Base-by-base conservation (phyloP, 31 red algal species). In the Porphyra umbilicalis region DNA sequence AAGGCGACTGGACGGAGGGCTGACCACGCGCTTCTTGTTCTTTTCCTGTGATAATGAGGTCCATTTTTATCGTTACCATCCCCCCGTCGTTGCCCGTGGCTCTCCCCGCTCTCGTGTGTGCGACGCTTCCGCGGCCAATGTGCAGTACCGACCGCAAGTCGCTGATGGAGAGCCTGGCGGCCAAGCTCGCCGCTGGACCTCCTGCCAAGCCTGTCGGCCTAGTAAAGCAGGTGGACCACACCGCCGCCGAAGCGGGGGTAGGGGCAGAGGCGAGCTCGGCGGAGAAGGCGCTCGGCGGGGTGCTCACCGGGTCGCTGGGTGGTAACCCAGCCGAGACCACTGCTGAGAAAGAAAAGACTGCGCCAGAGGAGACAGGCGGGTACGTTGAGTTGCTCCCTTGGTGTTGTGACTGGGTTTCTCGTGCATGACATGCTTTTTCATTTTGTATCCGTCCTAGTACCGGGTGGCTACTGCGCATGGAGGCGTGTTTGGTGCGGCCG, bases 191-290 rank as follows among this genome's bases (percentile, higher is more conserved):
- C 4, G 35, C 77, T 18, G 77, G 77, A 18, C 77, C 77, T 8
- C 77, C 77, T 4, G 38, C 35, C 36, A 79, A 79, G 38, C 77
- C 77, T 29, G 77, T 79, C 77, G 77, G 77, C 25, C 18, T 79
- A 29, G 77, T 79, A 18, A 79, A 79, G 25, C 35, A 79, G 77
- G 36, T 38, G 77, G 77, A 79, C 36, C 77, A 79, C 36, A 79
- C 77, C 4, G 38, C 38, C 20, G 16, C 35, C 3, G 38, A 36
- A 1, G 20, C 38, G 77, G 38, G 38, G 29, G 77, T 38, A n/a
- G 77, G 11, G 20, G 14, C 57, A 18, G 57, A 71, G 57, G 57
- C 57, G 25, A 71, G 57, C 20, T 71, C 20, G 25, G 57, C 57
- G 10, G 57, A 71, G 20, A 71, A 71, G 57, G 57, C 57, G 57